Evolutionary conservation across 148 eudicot species (phyloP).

Genomic region (Rhododendron ovatum): DNA sequence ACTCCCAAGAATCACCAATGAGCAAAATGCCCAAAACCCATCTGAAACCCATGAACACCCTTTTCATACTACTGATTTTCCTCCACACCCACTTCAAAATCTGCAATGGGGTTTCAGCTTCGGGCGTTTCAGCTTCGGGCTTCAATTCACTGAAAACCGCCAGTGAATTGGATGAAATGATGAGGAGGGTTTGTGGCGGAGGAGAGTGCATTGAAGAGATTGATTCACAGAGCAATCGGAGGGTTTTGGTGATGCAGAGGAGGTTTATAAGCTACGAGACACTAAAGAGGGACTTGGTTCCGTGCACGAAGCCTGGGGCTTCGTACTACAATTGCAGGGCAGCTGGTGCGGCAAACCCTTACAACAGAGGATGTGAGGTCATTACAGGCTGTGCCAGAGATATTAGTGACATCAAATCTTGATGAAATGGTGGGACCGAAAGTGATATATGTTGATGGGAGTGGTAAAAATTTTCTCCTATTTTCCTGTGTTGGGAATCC

Average conservation of each 20-base stretch:
- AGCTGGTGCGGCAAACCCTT: slow-evolving; percentile 55
- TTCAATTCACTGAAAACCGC: slow-evolving; percentile 25
- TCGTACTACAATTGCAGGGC: slow-evolving; percentile 80
- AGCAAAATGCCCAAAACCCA: slow-evolving; percentile 22
- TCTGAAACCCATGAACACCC: slow-evolving; percentile 10
- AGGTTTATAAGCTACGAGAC: slow-evolving; percentile 86
- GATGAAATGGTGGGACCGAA: background rate
- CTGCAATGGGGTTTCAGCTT: slow-evolving; percentile 43
- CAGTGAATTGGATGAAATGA: slow-evolving; percentile 30
- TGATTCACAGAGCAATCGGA: slow-evolving; percentile 56
- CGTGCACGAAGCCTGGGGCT: slow-evolving; percentile 78
- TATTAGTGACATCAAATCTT: slow-evolving; percentile 23
- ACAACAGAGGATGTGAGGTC: slow-evolving; percentile 75
- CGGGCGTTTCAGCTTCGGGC: slow-evolving; percentile 25
- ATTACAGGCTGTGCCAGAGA: slow-evolving; percentile 82
- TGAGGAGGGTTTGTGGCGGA: slow-evolving; percentile 37
- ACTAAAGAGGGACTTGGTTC: slow-evolving; percentile 68
- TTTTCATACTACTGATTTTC: slow-evolving; percentile 27
- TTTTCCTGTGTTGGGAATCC: background rate
- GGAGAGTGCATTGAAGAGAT: slow-evolving; percentile 36
- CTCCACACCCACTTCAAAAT: slow-evolving; percentile 38
- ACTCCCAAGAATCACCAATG: background rate
- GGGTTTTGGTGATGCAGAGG: slow-evolving; percentile 44
- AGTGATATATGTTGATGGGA: background rate
- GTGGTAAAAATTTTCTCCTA: background rate